Evolutionary conservation across 371 early-diverging fungal species (phyloP), one percentile per base, ranked within the genome.

Genomic region (Syncephalis fuscata): DNA sequence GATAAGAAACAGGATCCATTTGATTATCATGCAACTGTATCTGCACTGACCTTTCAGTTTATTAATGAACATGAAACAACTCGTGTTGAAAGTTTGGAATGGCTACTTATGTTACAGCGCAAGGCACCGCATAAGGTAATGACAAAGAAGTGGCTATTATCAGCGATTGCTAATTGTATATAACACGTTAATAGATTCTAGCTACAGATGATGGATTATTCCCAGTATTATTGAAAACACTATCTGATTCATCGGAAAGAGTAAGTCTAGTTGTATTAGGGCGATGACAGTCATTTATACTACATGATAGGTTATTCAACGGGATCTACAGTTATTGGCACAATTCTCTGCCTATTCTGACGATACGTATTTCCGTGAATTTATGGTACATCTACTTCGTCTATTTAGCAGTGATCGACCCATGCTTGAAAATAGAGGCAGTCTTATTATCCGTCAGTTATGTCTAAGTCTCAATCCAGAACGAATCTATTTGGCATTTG

Each of bases 91-190:
- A 78, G 84, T 25, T 57, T 94, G 56, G 88, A 87, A 39, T 94
- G 95, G 95, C 61, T 94, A 17, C 55, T 89, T 10, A 85, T 91
- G 79, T 63, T 94, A 26, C 93, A 94, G 54, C 76, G 75, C 46
- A 90, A 87, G 52, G 80, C 84, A 11, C 90, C 93, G 0, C 70
- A 70, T 47, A 70, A 72, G 65, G 77, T 73, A 52, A 36, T 9
- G 26, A 14, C 14, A 44, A 14, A 44, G 46, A 41, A 7, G 21
- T 21, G 3, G 21, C 4, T 21, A 4, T 21, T 21, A 41, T 41
- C n/a, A 16, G 16, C 8, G n/a, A n/a, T n/a, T 19, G 15, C 41
- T 41, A 8, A 41, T 15, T 21, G 5, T 4, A 21, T n/a, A 45
- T 1, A 20, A n/a, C n/a, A n/a, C n/a, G n/a, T n/a, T 20, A 51